These are phyloP conservation scores for Quillaja saponaria DNA, from an alignment of 306 rosid species.

Conservation along the genomic window DNA sequence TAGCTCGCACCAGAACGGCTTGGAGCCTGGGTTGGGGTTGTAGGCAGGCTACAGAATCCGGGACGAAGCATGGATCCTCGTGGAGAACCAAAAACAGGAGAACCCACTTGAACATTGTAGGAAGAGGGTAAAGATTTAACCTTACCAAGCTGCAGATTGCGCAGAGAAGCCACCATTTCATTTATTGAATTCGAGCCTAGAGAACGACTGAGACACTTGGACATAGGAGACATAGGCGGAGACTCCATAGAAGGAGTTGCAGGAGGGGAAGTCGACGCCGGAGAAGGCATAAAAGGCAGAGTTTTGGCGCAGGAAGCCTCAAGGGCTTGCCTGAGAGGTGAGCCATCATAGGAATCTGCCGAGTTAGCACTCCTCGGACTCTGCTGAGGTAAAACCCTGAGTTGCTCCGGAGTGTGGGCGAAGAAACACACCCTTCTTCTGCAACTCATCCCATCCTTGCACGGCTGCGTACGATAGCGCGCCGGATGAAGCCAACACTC, in stretches of 20 bases:
- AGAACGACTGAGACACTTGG: constrained; percentile 51
- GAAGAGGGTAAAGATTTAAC: constrained; percentile 59
- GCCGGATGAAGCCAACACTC: constrained; percentile 99
- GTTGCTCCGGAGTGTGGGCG: constrained; percentile 94
- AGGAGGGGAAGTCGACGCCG: constrained; percentile 56
- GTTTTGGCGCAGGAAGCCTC: constrained; percentile 40
- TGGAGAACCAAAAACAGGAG: constrained; percentile 62
- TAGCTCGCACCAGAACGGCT: constrained; percentile 40
- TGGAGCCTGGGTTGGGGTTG: constrained; percentile 66
- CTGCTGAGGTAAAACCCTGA: constrained; percentile 66
- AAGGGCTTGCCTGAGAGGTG: constrained; percentile 53
- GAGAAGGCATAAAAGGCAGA: constrained; percentile 49
- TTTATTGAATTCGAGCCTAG: constrained; percentile 54
- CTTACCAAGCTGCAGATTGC: constrained; percentile 72
- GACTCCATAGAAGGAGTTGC: constrained; percentile 52
- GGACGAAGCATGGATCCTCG: constrained; percentile 70
- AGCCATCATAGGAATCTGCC: constrained; percentile 67
- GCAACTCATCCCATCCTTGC: constrained; percentile 87
- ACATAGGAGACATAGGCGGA: constrained; percentile 76
- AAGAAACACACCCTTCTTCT: constrained; percentile 85
- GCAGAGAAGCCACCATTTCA: constrained; percentile 64
- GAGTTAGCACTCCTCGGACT: constrained; percentile 53
- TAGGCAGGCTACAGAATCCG: constrained; percentile 70
- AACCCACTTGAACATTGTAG: constrained; percentile 50
- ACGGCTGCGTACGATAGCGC: constrained; percentile 94